Conservation (phyloP, 2,329 filamentous ascomycete genomes). For the Colletotrichum lini region DNA sequence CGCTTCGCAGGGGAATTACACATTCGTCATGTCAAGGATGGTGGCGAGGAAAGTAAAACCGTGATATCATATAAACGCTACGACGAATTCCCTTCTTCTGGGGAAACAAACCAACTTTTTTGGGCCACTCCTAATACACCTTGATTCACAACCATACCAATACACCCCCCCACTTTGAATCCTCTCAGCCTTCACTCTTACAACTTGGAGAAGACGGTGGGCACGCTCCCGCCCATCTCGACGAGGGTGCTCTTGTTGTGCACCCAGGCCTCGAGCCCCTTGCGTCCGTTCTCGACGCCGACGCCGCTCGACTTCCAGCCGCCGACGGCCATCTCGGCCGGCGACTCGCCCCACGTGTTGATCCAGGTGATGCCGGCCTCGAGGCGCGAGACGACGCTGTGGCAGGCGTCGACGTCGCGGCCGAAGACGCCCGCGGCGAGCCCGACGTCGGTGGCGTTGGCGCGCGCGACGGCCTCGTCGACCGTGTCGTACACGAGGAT, state of each 20-base stretch:
- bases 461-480: slow-evolving; percentile 78
- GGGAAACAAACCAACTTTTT: background rate
- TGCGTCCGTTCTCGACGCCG: slow-evolving; percentile 87
- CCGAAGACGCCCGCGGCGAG: slow-evolving; percentile 90
- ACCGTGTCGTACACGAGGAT: slow-evolving; percentile 81
- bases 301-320: slow-evolving; percentile 94
- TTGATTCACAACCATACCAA: too few species aligned
- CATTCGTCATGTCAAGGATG: too few species aligned
- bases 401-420: slow-evolving; percentile 79
- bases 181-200: slow-evolving; percentile 51
- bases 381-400: slow-evolving; percentile 78
- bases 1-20: too few species aligned
- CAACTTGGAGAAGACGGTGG: slow-evolving; percentile 81
- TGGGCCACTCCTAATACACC: background rate
- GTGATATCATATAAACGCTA: slow-evolving; percentile 34
- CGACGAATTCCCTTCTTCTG: background rate
- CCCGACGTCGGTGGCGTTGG: slow-evolving; percentile 83
- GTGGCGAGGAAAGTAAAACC: background rate
- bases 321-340: slow-evolving; percentile 92
- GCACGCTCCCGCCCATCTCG: slow-evolving; percentile 80
- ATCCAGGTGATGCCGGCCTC: slow-evolving; percentile 93
- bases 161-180: too few species aligned
- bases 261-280: slow-evolving; percentile 85
- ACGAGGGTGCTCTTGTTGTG: slow-evolving; percentile 90
- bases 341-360: slow-evolving; percentile 93